These are phyloP conservation scores for Hericium rajendrae DNA, from an alignment of 768 basidiomycete genomes.

Conservation along the genomic window DNA sequence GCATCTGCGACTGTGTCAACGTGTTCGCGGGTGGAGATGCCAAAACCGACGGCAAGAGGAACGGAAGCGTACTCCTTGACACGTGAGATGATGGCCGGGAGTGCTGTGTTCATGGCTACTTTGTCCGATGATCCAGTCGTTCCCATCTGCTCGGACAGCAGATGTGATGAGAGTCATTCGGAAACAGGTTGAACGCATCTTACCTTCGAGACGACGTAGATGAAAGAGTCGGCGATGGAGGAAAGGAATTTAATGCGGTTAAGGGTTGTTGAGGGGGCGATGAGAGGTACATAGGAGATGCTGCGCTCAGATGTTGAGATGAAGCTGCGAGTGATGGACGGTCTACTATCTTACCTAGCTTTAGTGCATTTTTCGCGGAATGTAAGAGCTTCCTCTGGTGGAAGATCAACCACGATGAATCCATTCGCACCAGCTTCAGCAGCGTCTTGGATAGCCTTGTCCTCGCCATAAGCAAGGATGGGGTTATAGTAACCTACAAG, in stretches of 20 bases:
- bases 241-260: conserved; percentile 84
- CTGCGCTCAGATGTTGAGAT: conserved; percentile 31
- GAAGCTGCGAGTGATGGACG: not conserved
- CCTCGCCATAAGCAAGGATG: conserved; percentile 89
- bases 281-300: conserved; percentile 88
- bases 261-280: conserved; percentile 88
- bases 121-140: conserved; percentile 87
- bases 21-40: conserved; percentile 83
- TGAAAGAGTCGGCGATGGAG: conserved; percentile 92
- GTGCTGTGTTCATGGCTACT: conserved; percentile 58
- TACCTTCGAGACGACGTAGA: conserved; percentile 97
- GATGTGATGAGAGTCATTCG: not conserved
- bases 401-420: conserved; percentile 95
- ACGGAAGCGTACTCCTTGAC: conserved; percentile 71
- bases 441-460: conserved; percentile 86
- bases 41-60: conserved; percentile 94
- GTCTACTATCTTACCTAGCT: conserved; percentile 49
- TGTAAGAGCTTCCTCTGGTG: conserved; percentile 88
- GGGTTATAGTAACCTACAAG: conserved; percentile 93
- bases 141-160: conserved; percentile 64
- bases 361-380: conserved; percentile 85
- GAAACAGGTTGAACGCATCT: conserved; percentile 3
- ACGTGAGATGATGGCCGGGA: conserved; percentile 77
- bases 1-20: conserved; percentile 78
- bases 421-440: conserved; percentile 89